phyloP scores from a whole-genome alignment of 495 filamentous ascomycete species.

The Lepidopterella palustris region DNA sequence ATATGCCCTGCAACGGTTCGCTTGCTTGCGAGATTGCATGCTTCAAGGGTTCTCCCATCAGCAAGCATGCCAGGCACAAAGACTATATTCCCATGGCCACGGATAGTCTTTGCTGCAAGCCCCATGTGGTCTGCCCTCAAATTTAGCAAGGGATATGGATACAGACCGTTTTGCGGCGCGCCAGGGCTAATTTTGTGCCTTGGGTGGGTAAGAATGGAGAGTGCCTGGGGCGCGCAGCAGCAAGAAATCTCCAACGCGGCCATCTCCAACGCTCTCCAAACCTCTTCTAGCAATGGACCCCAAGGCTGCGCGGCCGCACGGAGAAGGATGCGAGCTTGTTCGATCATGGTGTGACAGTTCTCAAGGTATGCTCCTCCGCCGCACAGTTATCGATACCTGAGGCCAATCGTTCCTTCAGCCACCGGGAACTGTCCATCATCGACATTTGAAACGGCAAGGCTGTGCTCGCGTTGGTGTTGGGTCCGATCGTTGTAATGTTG shows the following conservation, averaged over 20 bases:
- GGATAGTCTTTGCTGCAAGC: neutral
- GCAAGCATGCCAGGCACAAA: neutral
- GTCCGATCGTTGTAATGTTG: too few relatives aligned
- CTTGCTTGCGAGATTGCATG: neutral
- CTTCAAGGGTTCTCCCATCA: neutral
- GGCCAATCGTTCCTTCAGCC: neutral
- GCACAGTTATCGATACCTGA: neutral
- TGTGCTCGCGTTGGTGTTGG: neutral
- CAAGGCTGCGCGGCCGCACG: neutral
- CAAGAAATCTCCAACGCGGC: neutral
- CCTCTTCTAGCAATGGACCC: too few relatives aligned
- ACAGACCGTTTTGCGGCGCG: neutral
- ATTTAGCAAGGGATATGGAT: neutral
- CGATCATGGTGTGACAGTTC: neutral
- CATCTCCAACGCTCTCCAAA: too few relatives aligned
- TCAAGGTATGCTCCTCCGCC: neutral
- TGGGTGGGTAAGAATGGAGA: neutral
- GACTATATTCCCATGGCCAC: neutral
- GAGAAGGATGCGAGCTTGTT: neutral
- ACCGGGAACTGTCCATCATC: neutral
- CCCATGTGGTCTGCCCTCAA: neutral
- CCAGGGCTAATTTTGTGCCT: neutral
- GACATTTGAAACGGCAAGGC: neutral
- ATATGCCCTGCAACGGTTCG: slow-evolving; percentile 1
- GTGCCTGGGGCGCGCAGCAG: neutral